Base-by-base conservation (phyloP, 176 grass and related monocot genomes). In the Luzula sylvatica region DNA sequence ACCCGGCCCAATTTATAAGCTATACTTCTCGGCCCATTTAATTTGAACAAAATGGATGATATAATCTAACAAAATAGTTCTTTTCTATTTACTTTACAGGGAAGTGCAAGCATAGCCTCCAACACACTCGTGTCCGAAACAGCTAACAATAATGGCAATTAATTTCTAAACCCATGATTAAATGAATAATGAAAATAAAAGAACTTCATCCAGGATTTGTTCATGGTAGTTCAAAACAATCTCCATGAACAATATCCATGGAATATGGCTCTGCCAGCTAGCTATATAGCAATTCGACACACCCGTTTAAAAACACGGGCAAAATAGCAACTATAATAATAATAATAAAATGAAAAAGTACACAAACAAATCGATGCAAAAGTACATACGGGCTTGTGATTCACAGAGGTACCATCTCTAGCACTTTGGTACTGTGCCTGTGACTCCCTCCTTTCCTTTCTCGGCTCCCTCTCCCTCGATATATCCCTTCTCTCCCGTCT, bases 321-420 rank as follows among this genome's bases (percentile, higher is more conserved):
- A n/a, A 19, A 52, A 13, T 17, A 66, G 62, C 46, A 60, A 40
- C 50, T 52, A 67, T 45, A 67, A 13, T 60, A 70, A 23, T 47
- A 51, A 38, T 13, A 50, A 46, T 11, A 20, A 8, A 23, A 18
- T 7, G 28, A 13, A 3, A 20, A 8, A 1, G 16, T 23, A 13
- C 30, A 68, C 23, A 56, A 30, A 47, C 53, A 23, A 61, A 66
- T 45, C 3, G 27, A 41, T 65, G 23, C 58, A 25, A 46, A 35
- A 56, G 27, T 56, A 66, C 74, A 57, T 71, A 56, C 69, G 41
- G 66, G 78, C 56, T 67, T 22, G 47, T 35, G 30, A 35, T 26
- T 27, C 40, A 12, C 13, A 65, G 53, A 41, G 15, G 55, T 65
- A 69, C 65, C 53, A 7, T 55, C 51, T 60, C 70, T 27, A 39